phyloP scores from a whole-genome alignment of 257 asterid genomes.

The Solanum chmielewskii region DNA sequence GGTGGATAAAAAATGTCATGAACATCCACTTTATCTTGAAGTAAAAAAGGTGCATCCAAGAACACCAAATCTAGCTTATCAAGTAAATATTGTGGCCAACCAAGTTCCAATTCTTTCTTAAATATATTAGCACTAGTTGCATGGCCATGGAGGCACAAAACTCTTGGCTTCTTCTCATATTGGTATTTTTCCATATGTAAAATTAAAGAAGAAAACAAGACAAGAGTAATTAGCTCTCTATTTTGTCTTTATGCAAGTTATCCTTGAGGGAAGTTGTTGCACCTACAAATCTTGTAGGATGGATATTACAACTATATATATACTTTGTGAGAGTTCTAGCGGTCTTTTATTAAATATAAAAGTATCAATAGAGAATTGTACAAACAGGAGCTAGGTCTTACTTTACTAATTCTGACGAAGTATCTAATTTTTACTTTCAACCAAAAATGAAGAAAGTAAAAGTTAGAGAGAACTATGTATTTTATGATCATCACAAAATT shows the following conservation, averaged over 20 bases:
- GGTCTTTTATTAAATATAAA: no score
- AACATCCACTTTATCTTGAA: conserved; percentile 3
- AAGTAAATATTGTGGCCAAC: conserved; percentile 18
- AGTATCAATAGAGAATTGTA: no score
- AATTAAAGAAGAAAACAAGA: not conserved
- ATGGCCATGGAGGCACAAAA: conserved; percentile 25
- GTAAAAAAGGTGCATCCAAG: conserved; percentile 19
- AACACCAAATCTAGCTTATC: conserved; percentile 16
- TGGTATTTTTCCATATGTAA: not conserved
- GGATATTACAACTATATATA: no score
- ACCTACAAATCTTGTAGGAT: not conserved
- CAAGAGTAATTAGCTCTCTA: not conserved
- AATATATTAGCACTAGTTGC: conserved; percentile 18
- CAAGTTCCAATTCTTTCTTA: not conserved
- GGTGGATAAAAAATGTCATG: conserved; percentile 23
- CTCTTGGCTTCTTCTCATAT: conserved; percentile 9
- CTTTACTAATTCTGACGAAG: no score
- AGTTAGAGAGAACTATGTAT: no score
- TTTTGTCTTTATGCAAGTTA: not conserved
- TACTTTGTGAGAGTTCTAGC: no score
- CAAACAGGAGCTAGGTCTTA: no score
- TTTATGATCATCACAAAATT: no score
- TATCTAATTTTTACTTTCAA: no score
- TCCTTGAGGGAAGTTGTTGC: not conserved
- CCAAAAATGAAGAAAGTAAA: no score